Evolutionary conservation across 129 eudicot species (phyloP), one percentile per base, ranked within the genome.

Genomic region (Pulicaria dysenterica): DNA sequence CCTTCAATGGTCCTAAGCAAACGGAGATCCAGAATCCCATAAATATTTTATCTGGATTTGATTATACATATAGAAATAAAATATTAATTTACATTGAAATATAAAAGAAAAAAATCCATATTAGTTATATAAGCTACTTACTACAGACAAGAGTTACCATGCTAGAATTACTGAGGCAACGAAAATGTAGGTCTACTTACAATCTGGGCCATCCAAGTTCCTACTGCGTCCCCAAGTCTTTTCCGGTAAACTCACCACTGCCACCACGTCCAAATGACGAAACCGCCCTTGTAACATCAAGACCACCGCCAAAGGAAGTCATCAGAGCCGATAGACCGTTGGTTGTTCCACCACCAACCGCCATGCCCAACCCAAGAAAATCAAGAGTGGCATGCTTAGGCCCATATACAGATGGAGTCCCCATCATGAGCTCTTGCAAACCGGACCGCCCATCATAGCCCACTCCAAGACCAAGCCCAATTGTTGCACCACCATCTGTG

Each of bases 281-380:
- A 43, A 87, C 81, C 19, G 91, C 81, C 4, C 84, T 64, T 1
- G 88, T 69, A 73, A 81, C 81, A 50, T 92, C 95, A 50, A 83
- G 88, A 64, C 83, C 83, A 45, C 91, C 84, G 9, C 88, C 87
- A 43, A 90, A 82, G 36, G 97, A 88, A 3, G 86, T 88, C 91
- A 95, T 86, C 50, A 94, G 69, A 0, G 97, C 93, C 0, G 98
- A 87, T 6, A 94, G 62, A 11, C 98, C 88, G 6, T 79, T 79
- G 58, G 84, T 84, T 19, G 93, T 75, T 24, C 88, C 95, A 4
- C 95, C 96, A 49, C 96, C 95, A 8, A 89, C 97, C 3, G 97
- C 97, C 96, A 86, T 90, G 47, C 99, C 99, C 76, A 95, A 77
- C 54, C 99, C 99, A 3, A 95, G 96, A 69, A 95, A 85, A 86